These are phyloP conservation scores for Dendrobium catenatum DNA, from an alignment of 106 monocot species.

Conservation along the genomic window DNA sequence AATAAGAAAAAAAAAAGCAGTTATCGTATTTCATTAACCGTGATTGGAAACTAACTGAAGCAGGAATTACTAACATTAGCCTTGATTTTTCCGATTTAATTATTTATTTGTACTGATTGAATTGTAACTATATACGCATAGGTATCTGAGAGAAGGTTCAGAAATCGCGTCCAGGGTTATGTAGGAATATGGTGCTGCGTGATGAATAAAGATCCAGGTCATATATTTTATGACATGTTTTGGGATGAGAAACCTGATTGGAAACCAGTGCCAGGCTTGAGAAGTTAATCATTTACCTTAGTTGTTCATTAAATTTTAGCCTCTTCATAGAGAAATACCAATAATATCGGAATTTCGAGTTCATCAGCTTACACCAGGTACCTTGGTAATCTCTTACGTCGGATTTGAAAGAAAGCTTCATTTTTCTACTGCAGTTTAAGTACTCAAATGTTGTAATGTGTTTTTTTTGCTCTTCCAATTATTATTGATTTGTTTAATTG, in stretches of 20 bases:
- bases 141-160: conserved; percentile 61
- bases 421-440: neutral
- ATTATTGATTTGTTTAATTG: neutral
- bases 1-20: neutral
- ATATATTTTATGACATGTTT: conserved; percentile 92
- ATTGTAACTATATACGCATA: conserved; percentile 9
- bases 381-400: neutral
- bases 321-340: neutral
- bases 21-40: neutral
- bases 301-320: conserved; percentile 21
- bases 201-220: conserved; percentile 44
- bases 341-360: neutral
- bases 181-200: conserved; percentile 93
- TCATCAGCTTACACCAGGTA: neutral
- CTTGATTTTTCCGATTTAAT: neutral
- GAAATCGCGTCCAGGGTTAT: conserved; percentile 76
- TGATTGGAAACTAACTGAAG: too few relatives aligned
- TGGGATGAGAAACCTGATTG: conserved; percentile 97
- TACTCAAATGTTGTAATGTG: neutral
- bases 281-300: conserved; percentile 69
- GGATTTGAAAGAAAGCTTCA: neutral
- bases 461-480: neutral
- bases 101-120: neutral
- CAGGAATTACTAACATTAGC: neutral
- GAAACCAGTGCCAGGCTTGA: conserved; percentile 59